phyloP scores from a whole-genome alignment of 2,329 filamentous ascomycete species.

The Botrytis fabae region DNA sequence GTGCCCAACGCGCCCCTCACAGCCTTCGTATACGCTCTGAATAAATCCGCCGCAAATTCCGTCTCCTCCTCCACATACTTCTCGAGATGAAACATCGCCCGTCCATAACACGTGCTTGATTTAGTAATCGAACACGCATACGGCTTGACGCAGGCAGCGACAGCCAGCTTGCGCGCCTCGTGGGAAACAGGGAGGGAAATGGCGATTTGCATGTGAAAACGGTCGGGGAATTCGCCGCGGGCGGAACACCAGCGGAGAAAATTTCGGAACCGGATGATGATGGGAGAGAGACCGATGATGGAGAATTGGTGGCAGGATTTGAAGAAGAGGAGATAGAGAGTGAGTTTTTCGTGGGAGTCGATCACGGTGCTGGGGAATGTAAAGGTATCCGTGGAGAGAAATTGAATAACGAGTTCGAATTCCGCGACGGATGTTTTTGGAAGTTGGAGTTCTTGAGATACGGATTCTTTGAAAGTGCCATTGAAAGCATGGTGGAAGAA shows the following conservation, averaged over 20 bases:
- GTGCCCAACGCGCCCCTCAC: neutral
- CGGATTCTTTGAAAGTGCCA: slow-evolving; percentile 7
- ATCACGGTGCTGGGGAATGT: neutral
- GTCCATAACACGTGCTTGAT: neutral
- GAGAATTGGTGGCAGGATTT: slow-evolving; percentile 31
- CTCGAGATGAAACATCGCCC: slow-evolving; percentile 18
- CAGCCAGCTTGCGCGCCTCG: neutral
- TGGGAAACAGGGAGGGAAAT: neutral
- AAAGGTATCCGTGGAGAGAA: slow-evolving; percentile 23
- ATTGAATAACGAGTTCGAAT: slow-evolving; percentile 27
- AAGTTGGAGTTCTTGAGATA: slow-evolving; percentile 18
- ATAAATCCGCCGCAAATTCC: slow-evolving; percentile 25
- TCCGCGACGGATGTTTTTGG: slow-evolving; percentile 14
- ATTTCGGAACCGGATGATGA: neutral
- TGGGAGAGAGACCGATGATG: neutral
- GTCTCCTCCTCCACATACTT: slow-evolving; percentile 24
- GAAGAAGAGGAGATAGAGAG: slow-evolving; percentile 18
- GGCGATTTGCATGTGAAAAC: neutral
- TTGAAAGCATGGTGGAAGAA: slow-evolving; percentile 28
- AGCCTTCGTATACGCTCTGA: slow-evolving; percentile 14
- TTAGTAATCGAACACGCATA: slow-evolving; percentile 14
- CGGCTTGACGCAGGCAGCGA: neutral
- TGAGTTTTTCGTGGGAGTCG: neutral
- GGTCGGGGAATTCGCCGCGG: neutral
- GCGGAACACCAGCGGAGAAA: neutral